Percentiles rank a stretch among this genome's conserved stretches.
Conservation (phyloP, 345 rosid genomes). For the Salix brachista region DNA sequence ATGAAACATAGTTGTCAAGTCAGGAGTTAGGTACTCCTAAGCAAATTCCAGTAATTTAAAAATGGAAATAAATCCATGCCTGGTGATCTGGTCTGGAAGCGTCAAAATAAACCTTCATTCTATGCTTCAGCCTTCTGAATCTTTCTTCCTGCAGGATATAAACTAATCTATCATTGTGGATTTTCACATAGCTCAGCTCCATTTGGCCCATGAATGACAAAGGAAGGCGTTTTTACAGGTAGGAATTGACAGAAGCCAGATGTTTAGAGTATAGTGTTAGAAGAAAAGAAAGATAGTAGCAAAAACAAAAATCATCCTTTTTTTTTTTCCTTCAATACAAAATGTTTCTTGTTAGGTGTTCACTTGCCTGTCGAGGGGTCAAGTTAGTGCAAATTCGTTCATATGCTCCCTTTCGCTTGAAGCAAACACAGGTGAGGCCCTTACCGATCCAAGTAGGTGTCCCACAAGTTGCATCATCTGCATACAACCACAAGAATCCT, state of each 20-base stretch:
- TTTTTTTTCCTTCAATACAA: no score
- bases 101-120: conserved; percentile 75
- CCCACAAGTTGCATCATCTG: conserved; percentile 60
- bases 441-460: conserved; percentile 76
- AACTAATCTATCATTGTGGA: background rate
- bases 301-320: background rate
- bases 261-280: background rate
- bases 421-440: conserved; percentile 89
- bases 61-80: conserved; percentile 31
- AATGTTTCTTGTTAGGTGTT: background rate
- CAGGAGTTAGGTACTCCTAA: background rate
- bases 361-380: conserved; percentile 81
- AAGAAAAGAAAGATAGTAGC: background rate
- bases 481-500: conserved; percentile 8
- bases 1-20: background rate
- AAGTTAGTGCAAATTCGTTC: conserved; percentile 63
- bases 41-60: background rate
- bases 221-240: background rate
- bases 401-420: conserved; percentile 70
- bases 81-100: conserved; percentile 74
- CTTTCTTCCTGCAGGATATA: conserved; percentile 62
- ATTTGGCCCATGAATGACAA: background rate
- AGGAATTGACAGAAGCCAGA: background rate
- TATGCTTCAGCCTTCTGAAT: conserved; percentile 55
- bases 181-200: background rate